phyloP scores from a whole-genome alignment of 1,139 yeast species.

The Candida gigantensis region DNA sequence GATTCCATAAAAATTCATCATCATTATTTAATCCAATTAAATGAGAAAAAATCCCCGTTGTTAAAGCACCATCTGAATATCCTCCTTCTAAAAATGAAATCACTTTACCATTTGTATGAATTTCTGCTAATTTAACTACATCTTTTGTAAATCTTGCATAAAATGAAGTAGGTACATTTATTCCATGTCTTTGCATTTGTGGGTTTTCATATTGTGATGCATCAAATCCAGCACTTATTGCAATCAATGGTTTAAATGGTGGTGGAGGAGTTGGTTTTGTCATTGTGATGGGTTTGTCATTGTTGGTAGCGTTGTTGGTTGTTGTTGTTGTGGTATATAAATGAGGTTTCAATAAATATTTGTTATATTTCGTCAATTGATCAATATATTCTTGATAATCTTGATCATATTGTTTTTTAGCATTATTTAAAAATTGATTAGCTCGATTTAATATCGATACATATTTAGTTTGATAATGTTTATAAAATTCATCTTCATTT shows the following conservation, averaged over 20 bases:
- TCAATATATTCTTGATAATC: conserved; percentile 35
- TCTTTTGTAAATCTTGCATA: conserved; percentile 75
- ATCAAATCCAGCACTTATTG: conserved; percentile 85
- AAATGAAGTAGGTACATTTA: conserved; percentile 80
- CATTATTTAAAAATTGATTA: conserved; percentile 58
- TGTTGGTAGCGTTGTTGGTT: too few relatives aligned
- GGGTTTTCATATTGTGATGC: conserved; percentile 83
- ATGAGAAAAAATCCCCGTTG: conserved; percentile 81
- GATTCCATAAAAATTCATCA: conserved; percentile 57
- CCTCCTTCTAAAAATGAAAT: conserved; percentile 84
- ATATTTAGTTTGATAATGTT: conserved; percentile 62
- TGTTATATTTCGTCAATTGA: conserved; percentile 29
- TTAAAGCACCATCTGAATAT: conserved; percentile 79
- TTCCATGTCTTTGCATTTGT: conserved; percentile 84
- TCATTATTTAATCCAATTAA: conserved; percentile 58
- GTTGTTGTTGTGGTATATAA: too few relatives aligned
- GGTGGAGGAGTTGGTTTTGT: conserved; percentile 37
- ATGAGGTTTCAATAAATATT: conserved; percentile 33
- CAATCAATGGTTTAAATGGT: conserved; percentile 70
- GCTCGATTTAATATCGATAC: conserved; percentile 67
- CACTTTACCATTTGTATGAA: conserved; percentile 62
- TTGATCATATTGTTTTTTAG: conserved; percentile 47
- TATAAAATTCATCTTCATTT: conserved; percentile 64
- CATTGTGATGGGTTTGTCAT: too few relatives aligned
- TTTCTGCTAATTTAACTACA: conserved; percentile 62